phyloP scores from a whole-genome alignment of 805 yeast genomes.

The Zygosaccharomyces rouxii region DNA sequence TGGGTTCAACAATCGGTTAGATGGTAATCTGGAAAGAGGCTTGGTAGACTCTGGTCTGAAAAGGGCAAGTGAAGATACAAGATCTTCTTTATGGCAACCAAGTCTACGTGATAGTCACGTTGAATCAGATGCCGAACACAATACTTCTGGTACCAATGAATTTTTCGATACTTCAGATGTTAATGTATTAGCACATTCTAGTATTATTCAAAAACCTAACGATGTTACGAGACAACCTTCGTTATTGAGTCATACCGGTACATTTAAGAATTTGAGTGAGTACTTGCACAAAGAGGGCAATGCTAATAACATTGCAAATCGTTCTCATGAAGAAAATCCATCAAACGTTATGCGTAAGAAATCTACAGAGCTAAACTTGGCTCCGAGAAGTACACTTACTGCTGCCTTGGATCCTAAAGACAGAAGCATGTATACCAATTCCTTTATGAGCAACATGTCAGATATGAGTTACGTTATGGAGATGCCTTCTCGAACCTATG shows the following conservation, averaged over 20 bases:
- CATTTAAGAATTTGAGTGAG: conserved; percentile 28
- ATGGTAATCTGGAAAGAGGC: neutral
- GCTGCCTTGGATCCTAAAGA: conserved; percentile 7
- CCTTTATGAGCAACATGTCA: conserved; percentile 18
- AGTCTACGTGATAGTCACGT: conserved; percentile 2
- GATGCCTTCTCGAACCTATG: conserved; percentile 26
- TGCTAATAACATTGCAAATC: neutral
- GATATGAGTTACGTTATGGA: conserved; percentile 32
- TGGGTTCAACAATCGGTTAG: neutral
- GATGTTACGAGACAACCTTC: conserved; percentile 24
- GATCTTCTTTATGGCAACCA: conserved; percentile 3
- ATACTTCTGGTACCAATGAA: neutral
- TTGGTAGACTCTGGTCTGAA: neutral
- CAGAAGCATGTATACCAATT: conserved; percentile 10
- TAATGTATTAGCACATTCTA: conserved; percentile 30
- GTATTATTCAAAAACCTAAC: conserved; percentile 21
- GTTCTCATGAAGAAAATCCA: neutral
- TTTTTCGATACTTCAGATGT: conserved; percentile 12
- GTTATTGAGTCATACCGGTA: conserved; percentile 23
- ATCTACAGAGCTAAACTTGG: conserved; percentile 15
- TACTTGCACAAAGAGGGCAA: conserved; percentile 18
- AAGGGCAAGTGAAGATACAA: neutral
- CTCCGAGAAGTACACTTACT: conserved; percentile 10
- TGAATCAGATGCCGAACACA: neutral
- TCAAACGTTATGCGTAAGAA: conserved; percentile 14